Evolutionary conservation across 1,139 yeast genomes (phyloP), one percentile per base, ranked within the genome.

Genomic region (Hanseniaspora uvarum): DNA sequence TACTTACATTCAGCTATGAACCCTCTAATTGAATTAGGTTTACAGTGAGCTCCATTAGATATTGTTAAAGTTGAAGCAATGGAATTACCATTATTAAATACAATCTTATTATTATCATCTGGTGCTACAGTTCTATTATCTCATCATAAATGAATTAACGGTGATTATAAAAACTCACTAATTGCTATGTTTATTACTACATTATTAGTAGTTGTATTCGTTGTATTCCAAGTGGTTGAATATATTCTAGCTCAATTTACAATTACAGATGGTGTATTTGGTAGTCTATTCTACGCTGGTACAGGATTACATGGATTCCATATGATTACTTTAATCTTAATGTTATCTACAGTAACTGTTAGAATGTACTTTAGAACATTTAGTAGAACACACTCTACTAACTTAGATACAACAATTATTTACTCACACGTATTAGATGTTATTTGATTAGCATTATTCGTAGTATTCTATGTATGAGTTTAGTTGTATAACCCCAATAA

Each of bases 1-100:
- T 58, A 58, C 49, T 57, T 58, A 55, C 63, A 61, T 59, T 58
- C 62, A 55, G 62, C 63, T 36, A 57, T 61, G 58, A 56, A 58
- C 33, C 63, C 63, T 30, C 57, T 58, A 31, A 48, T 61, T 36
- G 63, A 61, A 60, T 56, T 61, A 56, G 63, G 63, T 23, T 46
- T 55, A 41, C 50, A 52, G 39, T 61, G 62, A 60, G 63, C 62
- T 26, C 63, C 62, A 21, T 55, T 56, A 43, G 61, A 61, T 41
- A 61, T 60, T 43, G 57, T 54, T 53, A 57, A 61, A 28, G 60
- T 61, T 19, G 58, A 57, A 39, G 61, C 62, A 40, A 55, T 58
- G 44, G 63, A 61, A 53, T 61, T 61, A 61, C 64, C 64, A 38
- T 61, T 61, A 61, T 59, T 61, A 56, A 61, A 61, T 59, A 61